Conservation (phyloP, 305 asterid genomes). For the Fraxinus greggii region DNA sequence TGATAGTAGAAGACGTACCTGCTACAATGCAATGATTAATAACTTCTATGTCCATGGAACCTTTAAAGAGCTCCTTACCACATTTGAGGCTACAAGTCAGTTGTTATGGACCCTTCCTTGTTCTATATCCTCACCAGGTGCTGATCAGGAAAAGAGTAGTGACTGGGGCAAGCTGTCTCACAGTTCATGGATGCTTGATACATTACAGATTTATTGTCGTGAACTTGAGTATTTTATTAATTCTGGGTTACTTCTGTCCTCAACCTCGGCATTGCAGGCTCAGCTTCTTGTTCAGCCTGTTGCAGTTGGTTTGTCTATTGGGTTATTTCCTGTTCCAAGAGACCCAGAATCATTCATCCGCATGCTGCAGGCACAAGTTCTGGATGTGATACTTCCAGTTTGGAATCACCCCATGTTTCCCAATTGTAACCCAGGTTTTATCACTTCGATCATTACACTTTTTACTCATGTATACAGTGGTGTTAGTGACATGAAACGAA, state of each 20-base stretch:
- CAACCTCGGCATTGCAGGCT: conserved; percentile 79
- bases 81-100: conserved; percentile 98
- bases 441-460: conserved; percentile 67
- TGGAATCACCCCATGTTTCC: conserved; percentile 96
- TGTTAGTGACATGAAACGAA: conserved; percentile 76
- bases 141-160: conserved; percentile 53
- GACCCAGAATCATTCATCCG: conserved; percentile 90
- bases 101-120: conserved; percentile 82
- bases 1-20: conserved; percentile 80
- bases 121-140: conserved; percentile 48
- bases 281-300: conserved; percentile 98
- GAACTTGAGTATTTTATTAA: conserved; percentile 87
- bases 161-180: conserved; percentile 69
- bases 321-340: conserved; percentile 96
- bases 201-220: conserved; percentile 81
- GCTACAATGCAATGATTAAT: conserved; percentile 82
- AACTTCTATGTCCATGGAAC: conserved; percentile 95
- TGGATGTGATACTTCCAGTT: conserved; percentile 87
- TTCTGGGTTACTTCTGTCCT: conserved; percentile 72
- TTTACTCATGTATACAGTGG: conserved; percentile 79
- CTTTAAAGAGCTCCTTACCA: conserved; percentile 92
- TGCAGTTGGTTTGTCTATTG: conserved; percentile 94
- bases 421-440: conserved; percentile 61
- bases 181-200: conserved; percentile 83
- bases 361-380: conserved; percentile 95